phyloP scores from a whole-genome alignment of 176 grass and related monocot species.

The Oryza australiensis region DNA sequence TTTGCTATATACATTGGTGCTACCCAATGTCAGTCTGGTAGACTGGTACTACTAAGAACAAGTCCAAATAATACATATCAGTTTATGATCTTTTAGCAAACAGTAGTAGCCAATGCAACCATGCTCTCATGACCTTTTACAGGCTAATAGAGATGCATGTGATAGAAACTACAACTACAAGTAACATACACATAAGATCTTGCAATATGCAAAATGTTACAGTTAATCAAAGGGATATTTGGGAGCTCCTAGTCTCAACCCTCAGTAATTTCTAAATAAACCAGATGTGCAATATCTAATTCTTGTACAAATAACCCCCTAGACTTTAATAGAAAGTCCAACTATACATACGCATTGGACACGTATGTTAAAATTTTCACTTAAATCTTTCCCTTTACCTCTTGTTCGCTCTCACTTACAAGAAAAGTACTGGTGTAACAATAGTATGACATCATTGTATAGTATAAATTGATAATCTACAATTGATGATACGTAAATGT shows the following conservation, averaged over 20 bases:
- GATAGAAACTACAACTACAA: background rate
- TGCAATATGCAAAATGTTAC: background rate
- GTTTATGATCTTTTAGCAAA: conserved; percentile 8
- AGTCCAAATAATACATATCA: conserved; percentile 1
- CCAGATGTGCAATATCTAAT: background rate
- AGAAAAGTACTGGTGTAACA: too few species aligned
- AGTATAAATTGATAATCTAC: too few species aligned
- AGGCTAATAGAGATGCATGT: background rate
- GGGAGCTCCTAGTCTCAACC: background rate
- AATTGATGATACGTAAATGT: too few species aligned
- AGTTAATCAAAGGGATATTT: background rate
- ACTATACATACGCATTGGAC: too few species aligned
- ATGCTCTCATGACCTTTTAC: background rate
- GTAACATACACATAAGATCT: background rate
- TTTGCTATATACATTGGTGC: too few species aligned
- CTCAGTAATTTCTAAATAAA: conserved; percentile 3
- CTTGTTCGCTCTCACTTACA: too few species aligned
- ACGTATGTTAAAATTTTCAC: too few species aligned
- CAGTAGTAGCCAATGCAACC: background rate
- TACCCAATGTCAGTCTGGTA: background rate
- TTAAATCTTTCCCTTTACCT: too few species aligned
- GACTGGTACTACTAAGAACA: background rate
- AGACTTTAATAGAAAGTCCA: too few species aligned
- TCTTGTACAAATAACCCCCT: too few species aligned
- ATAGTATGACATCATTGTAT: too few species aligned